Evolutionary conservation across 768 basidiomycete genomes (phyloP).

Genomic region (Ramaria sp.): DNA sequence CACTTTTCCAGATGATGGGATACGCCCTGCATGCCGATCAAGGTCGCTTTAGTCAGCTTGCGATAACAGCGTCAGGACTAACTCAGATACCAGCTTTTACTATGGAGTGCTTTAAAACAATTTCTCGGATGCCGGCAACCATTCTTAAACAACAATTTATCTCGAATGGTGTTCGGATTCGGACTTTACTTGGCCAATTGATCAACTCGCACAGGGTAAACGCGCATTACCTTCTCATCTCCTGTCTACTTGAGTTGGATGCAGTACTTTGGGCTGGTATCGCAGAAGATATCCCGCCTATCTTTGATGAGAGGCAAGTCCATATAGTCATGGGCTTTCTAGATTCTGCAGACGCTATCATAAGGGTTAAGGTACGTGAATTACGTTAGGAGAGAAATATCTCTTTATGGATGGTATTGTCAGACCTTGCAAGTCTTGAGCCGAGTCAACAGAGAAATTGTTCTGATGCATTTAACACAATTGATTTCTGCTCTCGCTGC

Average conservation of each 20-base stretch:
- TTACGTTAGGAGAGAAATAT: not conserved
- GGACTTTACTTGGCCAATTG: slow-evolving; percentile 35
- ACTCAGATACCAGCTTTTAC: slow-evolving; percentile 18
- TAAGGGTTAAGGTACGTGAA: slow-evolving; percentile 47
- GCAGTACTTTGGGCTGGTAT: slow-evolving; percentile 57
- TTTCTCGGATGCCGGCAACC: slow-evolving; percentile 15
- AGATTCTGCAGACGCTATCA: slow-evolving; percentile 44
- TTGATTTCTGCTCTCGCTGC: slow-evolving; percentile 28
- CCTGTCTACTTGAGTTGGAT: slow-evolving; percentile 50
- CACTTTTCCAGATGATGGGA: not conserved
- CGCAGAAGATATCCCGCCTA: slow-evolving; percentile 31
- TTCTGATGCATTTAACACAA: slow-evolving; percentile 43
- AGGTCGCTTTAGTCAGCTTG: not conserved
- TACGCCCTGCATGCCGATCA: not conserved
- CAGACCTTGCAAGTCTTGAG: slow-evolving; percentile 54
- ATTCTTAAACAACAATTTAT: slow-evolving; percentile 1
- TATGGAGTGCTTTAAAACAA: slow-evolving; percentile 24
- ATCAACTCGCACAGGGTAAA: slow-evolving; percentile 48
- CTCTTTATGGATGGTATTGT: not conserved
- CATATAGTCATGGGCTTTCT: slow-evolving; percentile 60
- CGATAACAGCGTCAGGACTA: not conserved
- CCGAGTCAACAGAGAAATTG: slow-evolving; percentile 46
- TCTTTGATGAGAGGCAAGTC: slow-evolving; percentile 66
- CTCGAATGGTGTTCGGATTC: not conserved
- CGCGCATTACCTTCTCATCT: slow-evolving; percentile 55